Evolutionary conservation across 2,329 filamentous ascomycete species (phyloP).

Genomic region (Fusarium odoratissimum): DNA sequence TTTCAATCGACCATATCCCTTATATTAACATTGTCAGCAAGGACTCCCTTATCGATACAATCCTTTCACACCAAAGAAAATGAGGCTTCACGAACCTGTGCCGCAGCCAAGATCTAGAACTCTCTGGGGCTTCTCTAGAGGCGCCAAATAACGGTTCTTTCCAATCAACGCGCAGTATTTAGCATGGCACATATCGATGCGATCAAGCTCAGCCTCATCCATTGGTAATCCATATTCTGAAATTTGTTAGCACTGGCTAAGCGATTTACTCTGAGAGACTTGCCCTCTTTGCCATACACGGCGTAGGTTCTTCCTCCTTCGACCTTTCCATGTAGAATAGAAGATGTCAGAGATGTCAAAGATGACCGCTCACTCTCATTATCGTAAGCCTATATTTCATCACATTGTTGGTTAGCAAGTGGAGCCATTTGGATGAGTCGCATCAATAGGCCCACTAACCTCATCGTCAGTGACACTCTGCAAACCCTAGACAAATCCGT

Average conservation of each 20-base stretch:
- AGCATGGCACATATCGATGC: conserved; percentile 55
- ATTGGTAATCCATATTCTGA: conserved; percentile 55
- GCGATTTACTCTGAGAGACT: background rate
- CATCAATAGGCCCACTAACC: conserved; percentile 18
- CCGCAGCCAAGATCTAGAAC: conserved; percentile 50
- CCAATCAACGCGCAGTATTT: conserved; percentile 49
- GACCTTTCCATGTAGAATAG: conserved; percentile 39
- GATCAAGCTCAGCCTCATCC: conserved; percentile 54
- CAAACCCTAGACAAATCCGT: conserved; percentile 12
- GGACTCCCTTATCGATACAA: background rate
- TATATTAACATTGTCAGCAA: background rate
- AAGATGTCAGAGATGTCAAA: conserved; percentile 45
- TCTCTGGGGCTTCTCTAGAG: conserved; percentile 40
- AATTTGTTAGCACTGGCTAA: background rate
- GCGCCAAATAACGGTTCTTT: conserved; percentile 42
- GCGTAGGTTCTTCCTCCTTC: conserved; percentile 51
- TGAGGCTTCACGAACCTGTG: conserved; percentile 34
- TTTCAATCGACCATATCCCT: conserved; percentile 49
- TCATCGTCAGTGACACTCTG: conserved; percentile 32
- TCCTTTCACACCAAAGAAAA: too few relatives aligned
- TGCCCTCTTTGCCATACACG: conserved; percentile 50
- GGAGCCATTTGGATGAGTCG: background rate
- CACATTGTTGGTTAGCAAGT: conserved; percentile 10
- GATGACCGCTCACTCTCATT: conserved; percentile 34
- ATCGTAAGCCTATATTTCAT: conserved; percentile 20